Base-by-base conservation (phyloP, 306 rosid genomes). In the Trifolium subterraneum region DNA sequence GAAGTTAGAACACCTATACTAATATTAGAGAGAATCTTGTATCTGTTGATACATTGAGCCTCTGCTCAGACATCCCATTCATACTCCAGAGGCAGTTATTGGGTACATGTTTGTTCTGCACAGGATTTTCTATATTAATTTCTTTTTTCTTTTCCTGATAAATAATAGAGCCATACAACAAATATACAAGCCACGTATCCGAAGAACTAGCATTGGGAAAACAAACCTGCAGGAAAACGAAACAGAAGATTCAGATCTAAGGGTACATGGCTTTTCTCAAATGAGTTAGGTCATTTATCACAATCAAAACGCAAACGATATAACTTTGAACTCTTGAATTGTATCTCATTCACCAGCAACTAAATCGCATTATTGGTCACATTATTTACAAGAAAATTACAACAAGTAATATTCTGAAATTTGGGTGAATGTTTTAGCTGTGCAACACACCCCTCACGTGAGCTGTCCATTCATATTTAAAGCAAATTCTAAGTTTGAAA, bases 171-270 rank as follows among this genome's bases (percentile, higher is more conserved):
- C 83, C 81, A 79, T 77, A 74, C 81, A 87, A 84, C 7, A 86
- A 84, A 83, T 87, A 84, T 87, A 91, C 95, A 89, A 82, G 86
- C 65, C 88, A 79, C 81, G 82, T 70, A 75, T 85, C 93, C 86
- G 85, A 81, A 78, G 86, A 84, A 81, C 84, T 89, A 87, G 89
- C 89, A 75, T 86, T 87, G 88, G 71, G 82, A 73, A 71, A 79
- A 87, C 84, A 86, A 83, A 89, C 97, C 97, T 91, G 97, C 95
- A 91, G 81, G 86, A 79, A 86, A 85, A 87, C 51, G 85, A 91
- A 89, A 87, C 81, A 87, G 85, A 86, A 78, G 80, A 80, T 87
- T 91, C 91, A 91, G 97, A 83, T 82, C 61, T 74, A 80, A 70
- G 70, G 72, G 72, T 61, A 81, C 93, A 79, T 62, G 79, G 59